Base-by-base conservation (phyloP, 208 protist species). In the Naegleria gruberi region DNA sequence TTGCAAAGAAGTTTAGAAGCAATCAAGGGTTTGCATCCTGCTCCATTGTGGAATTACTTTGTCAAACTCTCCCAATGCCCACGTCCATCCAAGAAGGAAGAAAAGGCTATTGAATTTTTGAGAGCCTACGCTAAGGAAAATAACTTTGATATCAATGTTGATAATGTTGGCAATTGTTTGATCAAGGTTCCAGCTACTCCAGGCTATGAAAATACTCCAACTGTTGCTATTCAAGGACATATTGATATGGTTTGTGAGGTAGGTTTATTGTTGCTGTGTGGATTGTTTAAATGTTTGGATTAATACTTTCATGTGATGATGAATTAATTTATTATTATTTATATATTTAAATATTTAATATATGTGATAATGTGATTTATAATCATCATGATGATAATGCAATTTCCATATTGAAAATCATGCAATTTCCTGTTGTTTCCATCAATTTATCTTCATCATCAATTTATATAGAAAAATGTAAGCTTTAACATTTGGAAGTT, bases 181-280 rank as follows among this genome's bases (percentile, higher is more conserved):
- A 47, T 87, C n/a, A 34, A 41, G 41, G 82, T 87, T 10, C 82
- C 42, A 41, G 82, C 82, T 30, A 87, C 82, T 55, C 17, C 19
- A 15, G 26, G 26, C 19, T 44, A n/a, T 44, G 82, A 55, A 12
- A 40, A 47, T 40, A 34, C 12, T 45, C 82, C 82, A 41, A 87
- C 15, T 55, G 44, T 51, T 87, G 41, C 17, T 40, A 57, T 87
- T 55, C 82, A 87, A 87, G n/a, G 37, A 57, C 82, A 87, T 55
- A 55, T 40, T 19, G 82, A 87, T 51, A 87, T 87, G 82, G 82
- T 87, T 8, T 34, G 30, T 34, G 82, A 87, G 43, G n/a, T 26
- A 41, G n/a, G 43, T 55, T 26, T 26, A 65, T n/a, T n/a, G n/a
- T n/a, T n/a, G n/a, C n/a, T n/a, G n/a, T n/a, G n/a, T n/a, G n/a